phyloP scores from a whole-genome alignment of 805 yeast species.

The Candida coleopterorum region DNA sequence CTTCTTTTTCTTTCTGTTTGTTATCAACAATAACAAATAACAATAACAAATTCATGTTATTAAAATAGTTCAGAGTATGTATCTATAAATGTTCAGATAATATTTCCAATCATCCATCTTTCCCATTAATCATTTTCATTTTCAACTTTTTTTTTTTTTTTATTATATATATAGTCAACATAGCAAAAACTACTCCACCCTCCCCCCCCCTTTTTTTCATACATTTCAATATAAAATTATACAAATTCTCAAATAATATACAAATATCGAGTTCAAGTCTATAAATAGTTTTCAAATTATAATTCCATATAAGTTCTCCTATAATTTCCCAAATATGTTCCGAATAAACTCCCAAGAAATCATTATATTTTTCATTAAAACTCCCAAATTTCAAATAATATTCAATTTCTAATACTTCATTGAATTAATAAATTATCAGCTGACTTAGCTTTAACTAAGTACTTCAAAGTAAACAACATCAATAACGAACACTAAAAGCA shows the following conservation, averaged over 20 bases:
- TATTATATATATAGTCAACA: neutral
- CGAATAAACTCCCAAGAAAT: neutral
- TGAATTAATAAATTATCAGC: no score
- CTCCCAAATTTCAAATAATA: neutral
- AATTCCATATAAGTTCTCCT: neutral
- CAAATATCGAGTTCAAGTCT: constrained; percentile 3
- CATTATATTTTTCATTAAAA: neutral
- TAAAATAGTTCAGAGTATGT: constrained; percentile 3
- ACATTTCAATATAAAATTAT: neutral
- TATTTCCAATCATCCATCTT: neutral
- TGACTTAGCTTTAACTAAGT: no score
- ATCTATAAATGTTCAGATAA: constrained; percentile 2
- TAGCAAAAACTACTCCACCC: no score
- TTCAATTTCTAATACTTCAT: neutral
- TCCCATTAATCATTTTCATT: neutral
- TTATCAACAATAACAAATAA: neutral
- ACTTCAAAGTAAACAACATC: no score
- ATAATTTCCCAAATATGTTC: constrained; percentile 1
- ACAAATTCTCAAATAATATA: neutral
- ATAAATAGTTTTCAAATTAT: neutral
- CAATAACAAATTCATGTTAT: constrained; percentile 2
- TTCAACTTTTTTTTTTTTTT: neutral
- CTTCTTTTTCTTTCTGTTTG: neutral
- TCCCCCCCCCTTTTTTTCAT: no score
- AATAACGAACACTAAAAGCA: neutral